phyloP scores from a whole-genome alignment of 2,329 filamentous ascomycete species.

The Salinomyces thailandicus region DNA sequence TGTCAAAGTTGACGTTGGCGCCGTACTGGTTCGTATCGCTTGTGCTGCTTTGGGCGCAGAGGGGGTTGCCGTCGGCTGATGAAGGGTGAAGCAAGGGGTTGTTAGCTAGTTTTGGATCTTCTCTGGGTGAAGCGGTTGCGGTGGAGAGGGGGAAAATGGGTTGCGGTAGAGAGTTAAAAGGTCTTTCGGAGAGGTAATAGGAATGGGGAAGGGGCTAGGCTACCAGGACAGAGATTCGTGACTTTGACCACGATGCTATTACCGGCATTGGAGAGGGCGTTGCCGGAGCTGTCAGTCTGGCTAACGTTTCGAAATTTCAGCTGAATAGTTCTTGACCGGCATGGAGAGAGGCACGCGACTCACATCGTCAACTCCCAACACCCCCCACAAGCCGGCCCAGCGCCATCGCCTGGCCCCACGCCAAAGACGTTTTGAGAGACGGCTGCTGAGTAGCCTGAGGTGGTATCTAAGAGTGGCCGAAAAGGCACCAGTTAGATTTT shows the following conservation, averaged over 20 bases:
- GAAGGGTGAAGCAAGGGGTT: no score
- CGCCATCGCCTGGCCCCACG: slow-evolving; percentile 26
- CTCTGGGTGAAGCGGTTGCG: no score
- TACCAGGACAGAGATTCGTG: slow-evolving; percentile 31
- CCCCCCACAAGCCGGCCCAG: slow-evolving; percentile 30
- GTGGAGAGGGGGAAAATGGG: no score
- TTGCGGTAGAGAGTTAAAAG: no score
- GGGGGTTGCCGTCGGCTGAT: slow-evolving; percentile 24
- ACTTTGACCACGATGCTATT: slow-evolving; percentile 31
- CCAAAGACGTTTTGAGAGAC: slow-evolving; percentile 31
- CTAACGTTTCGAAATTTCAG: background rate
- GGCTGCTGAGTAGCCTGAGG: slow-evolving; percentile 27
- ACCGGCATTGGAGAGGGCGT: slow-evolving; percentile 20
- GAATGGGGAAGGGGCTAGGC: no score
- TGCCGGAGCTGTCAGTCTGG: slow-evolving; percentile 24
- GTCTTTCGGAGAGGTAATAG: no score
- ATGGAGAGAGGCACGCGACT: background rate
- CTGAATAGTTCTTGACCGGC: background rate
- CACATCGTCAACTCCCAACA: slow-evolving; percentile 27
- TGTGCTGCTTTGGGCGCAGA: slow-evolving; percentile 27
- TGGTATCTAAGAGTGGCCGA: no score
- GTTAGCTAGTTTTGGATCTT: background rate
- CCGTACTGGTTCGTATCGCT: slow-evolving; percentile 29
- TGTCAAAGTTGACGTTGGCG: slow-evolving; percentile 31
- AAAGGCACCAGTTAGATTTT: no score